phyloP scores from a whole-genome alignment of 2,329 filamentous ascomycete species.

The Colletotrichum lupini region DNA sequence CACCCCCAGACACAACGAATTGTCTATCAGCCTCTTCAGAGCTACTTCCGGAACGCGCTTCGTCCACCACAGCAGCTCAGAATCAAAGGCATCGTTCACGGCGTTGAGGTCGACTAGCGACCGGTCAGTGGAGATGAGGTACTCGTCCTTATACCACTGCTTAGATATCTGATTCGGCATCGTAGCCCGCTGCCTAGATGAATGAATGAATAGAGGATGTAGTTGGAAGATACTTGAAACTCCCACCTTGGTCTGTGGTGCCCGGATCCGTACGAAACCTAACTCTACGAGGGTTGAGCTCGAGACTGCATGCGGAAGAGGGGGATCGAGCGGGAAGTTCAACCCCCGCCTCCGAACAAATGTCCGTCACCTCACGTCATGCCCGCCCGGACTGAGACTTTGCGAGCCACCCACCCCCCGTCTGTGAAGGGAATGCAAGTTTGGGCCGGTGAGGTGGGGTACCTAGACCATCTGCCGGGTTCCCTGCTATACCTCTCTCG shows the following conservation, averaged over 20 bases:
- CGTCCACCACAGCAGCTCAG: slow-evolving; percentile 72
- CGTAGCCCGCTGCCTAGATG: background rate
- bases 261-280: background rate
- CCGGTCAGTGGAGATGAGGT: slow-evolving; percentile 71
- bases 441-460: background rate
- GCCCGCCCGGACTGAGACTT: background rate
- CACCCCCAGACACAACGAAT: slow-evolving; percentile 70
- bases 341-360: background rate
- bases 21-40: slow-evolving; percentile 63
- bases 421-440: background rate
- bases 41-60: slow-evolving; percentile 58
- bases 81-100: slow-evolving; percentile 66
- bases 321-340: slow-evolving; percentile 15
- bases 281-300: background rate
- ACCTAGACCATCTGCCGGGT: background rate
- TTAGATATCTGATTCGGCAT: slow-evolving; percentile 37
- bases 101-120: slow-evolving; percentile 63
- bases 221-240: slow-evolving; percentile 18
- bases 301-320: background rate
- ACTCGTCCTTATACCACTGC: slow-evolving; percentile 64
- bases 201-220: background rate
- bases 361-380: background rate
- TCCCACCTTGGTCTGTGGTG: background rate
- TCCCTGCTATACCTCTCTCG: background rate
- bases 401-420: background rate